Base-by-base conservation (phyloP, 495 filamentous ascomycete genomes). In the Parathielavia appendiculata region DNA sequence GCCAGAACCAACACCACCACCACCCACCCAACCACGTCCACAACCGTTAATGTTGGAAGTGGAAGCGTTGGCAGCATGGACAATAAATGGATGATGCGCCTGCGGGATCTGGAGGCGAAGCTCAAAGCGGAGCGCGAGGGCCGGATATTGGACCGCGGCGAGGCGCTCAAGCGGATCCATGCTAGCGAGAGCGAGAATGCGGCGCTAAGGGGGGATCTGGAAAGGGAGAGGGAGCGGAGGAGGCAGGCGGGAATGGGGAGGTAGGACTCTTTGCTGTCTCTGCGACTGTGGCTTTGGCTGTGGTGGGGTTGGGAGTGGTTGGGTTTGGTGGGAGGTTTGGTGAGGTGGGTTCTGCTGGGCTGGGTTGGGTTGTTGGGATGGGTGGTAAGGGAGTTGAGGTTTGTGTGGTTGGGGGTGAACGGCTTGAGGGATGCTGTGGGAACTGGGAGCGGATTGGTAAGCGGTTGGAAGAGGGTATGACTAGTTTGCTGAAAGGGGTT, bases 121-220 rank as follows among this genome's bases (percentile, higher is more conserved):
- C 77, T 98, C 30, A 96, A 96, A 65, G 84, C 86, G 19, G 93
- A 98, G 71, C 75, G 93, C 11, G 93, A 97, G 69, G 92, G 83
- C n/a, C 76, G 95, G 39, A 67, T 92, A 26, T 70, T 93, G 45
- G 93, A 98, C 74, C 83, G 92, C 20, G 85, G 76, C 30, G 90
- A 88, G 40, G 93, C 93, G 38, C 77, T 88, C 58, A 87, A 89
- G 77, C 78, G 93, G 62, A 78, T 98, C 23, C 88, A 92, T 63
- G 89, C 96, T 67, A 89, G 86, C 32, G 82, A 86, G 69, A 78
- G 79, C 13, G 89, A 93, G 73, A 92, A 91, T 66, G 79, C 84
- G 63, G 82, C 85, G 66, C 74, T 97, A 59, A 79, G 82, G 60
- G 79, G 74, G 54, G 80, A 87, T 72, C 66, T 96, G 39, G 86